phyloP scores from a whole-genome alignment of 208 protist species.

The Porcisia deanei region DNA sequence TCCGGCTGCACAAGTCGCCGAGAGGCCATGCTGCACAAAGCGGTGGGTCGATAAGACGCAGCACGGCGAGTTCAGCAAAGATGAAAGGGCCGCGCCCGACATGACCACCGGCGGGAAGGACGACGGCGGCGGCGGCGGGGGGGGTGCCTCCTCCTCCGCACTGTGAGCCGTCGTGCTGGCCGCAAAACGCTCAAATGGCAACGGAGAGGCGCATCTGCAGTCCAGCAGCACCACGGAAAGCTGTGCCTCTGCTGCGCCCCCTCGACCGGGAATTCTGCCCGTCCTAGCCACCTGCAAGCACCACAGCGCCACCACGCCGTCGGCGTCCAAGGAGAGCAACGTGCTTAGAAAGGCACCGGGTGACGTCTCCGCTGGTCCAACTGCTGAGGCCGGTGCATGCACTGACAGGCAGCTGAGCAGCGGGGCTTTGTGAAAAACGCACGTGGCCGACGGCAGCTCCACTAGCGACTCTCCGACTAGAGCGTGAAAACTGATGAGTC shows the following conservation, averaged over 20 bases:
- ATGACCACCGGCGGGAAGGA: slow-evolving; percentile 21
- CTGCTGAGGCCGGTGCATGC: background rate
- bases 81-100: slow-evolving; percentile 1
- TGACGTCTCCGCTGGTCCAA: background rate
- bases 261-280: background rate
- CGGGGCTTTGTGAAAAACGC: slow-evolving; percentile 31
- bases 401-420: slow-evolving; percentile 30
- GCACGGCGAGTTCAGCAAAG: background rate
- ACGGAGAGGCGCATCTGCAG: slow-evolving; percentile 17
- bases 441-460: slow-evolving; percentile 30
- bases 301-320: slow-evolving; percentile 41
- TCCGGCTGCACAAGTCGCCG: background rate
- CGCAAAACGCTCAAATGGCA: background rate
- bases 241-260: background rate
- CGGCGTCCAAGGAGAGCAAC: slow-evolving; percentile 34
- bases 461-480: slow-evolving; percentile 32
- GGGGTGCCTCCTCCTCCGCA: background rate
- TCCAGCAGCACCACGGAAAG: slow-evolving; percentile 17
- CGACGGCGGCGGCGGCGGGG: background rate
- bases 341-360: background rate
- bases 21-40: background rate
- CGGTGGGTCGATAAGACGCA: slow-evolving; percentile 23
- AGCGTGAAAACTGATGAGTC: slow-evolving; percentile 30
- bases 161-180: background rate
- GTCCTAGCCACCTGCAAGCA: background rate